phyloP scores from a whole-genome alignment of 495 filamentous ascomycete species.

The Aspergillus mulundensis region DNA sequence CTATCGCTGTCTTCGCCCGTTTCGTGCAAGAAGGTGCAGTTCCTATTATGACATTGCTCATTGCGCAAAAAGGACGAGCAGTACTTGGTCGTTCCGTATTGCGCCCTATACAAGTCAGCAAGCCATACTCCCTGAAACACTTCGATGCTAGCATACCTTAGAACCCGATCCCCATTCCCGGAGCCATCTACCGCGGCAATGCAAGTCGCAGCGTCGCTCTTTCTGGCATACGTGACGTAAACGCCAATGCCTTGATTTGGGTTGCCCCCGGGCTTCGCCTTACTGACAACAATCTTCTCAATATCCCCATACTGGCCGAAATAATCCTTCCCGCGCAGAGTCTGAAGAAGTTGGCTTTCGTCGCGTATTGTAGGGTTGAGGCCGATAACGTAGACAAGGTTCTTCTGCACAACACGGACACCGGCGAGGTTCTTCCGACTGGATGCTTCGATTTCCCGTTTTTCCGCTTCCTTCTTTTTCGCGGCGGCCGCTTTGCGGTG shows the following conservation, averaged over 20 bases:
- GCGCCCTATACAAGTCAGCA: slow-evolving; percentile 58
- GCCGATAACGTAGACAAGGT: slow-evolving; percentile 96
- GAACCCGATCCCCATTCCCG: slow-evolving; percentile 77
- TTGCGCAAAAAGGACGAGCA: slow-evolving; percentile 94
- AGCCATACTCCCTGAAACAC: background rate
- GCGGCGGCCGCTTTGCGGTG: slow-evolving; percentile 87
- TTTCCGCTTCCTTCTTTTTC: slow-evolving; percentile 91
- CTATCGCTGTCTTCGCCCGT: slow-evolving; percentile 95
- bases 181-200: slow-evolving; percentile 91
- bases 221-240: slow-evolving; percentile 91
- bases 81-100: slow-evolving; percentile 98
- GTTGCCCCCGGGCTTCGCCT: slow-evolving; percentile 72
- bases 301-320: slow-evolving; percentile 99
- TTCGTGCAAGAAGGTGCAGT: slow-evolving; percentile 97
- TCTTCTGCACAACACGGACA: slow-evolving; percentile 94
- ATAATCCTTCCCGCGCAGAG: slow-evolving; percentile 81
- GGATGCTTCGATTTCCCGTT: slow-evolving; percentile 89
- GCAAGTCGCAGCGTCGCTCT: slow-evolving; percentile 81
- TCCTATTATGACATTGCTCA: slow-evolving; percentile 87
- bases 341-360: slow-evolving; percentile 77
- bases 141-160: slow-evolving; percentile 47
- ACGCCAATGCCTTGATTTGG: slow-evolving; percentile 83
- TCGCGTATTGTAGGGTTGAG: slow-evolving; percentile 86
- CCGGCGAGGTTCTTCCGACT: slow-evolving; percentile 93
- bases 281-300: slow-evolving; percentile 97